These are phyloP conservation scores for Thozetella sp. DNA, from an alignment of 495 filamentous ascomycete species.

Conservation along the genomic window DNA sequence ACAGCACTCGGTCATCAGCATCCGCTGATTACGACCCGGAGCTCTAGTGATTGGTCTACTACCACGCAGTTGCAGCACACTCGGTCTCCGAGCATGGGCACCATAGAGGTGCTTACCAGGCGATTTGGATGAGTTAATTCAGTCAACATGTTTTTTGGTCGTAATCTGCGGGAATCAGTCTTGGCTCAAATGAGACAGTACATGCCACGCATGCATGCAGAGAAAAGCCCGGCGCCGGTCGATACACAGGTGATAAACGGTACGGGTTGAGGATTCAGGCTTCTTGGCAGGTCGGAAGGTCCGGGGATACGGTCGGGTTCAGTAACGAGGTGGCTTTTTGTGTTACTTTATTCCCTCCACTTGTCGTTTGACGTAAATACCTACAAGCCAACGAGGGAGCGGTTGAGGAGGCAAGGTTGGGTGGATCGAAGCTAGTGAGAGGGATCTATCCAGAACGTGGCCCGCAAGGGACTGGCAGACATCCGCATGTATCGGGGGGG, in stretches of 20 bases:
- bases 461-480: not conserved
- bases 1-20: conserved; percentile 9
- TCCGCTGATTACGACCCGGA: not conserved
- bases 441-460: not conserved
- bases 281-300: not conserved
- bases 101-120: too few species aligned
- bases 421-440: not conserved
- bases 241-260: conserved; percentile 1
- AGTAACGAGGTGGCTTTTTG: not conserved
- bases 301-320: not conserved
- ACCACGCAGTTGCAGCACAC: too few species aligned
- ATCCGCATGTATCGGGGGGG: not conserved
- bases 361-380: not conserved
- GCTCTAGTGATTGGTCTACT: not conserved
- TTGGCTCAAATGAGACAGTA: not conserved
- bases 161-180: not conserved
- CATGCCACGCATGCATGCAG: not conserved
- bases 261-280: not conserved
- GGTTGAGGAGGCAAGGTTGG: not conserved
- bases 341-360: not conserved
- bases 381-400: not conserved
- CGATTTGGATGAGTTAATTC: too few species aligned
- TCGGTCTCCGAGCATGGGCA: too few species aligned
- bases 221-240: not conserved
- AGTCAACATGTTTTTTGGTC: not conserved